These are phyloP conservation scores for grape (Vitis vinifera) DNA, from an alignment of 164 flowering plant species.

Conservation along the genomic window ASM3070453v1 NC_081822.1:3335001-3335500, in stretches of 20 bases:
- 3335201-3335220: conserved; percentile 57
- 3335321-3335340: conserved; percentile 5
- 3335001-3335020: conserved; percentile 84
- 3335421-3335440: too few relatives aligned
- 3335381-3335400: too few relatives aligned
- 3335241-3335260: conserved; percentile 38
- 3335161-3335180: conserved; percentile 81
- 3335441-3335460: too few relatives aligned
- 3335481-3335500: too few relatives aligned
- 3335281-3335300: conserved; percentile 55
- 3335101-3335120: conserved; percentile 75
- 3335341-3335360: conserved; percentile 30
- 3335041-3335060: conserved; percentile 64
- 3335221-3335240: conserved; percentile 34
- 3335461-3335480: too few relatives aligned
- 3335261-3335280: conserved; percentile 41
- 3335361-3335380: too few relatives aligned
- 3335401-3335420: too few relatives aligned
- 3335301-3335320: conserved; percentile 62
- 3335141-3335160: conserved; percentile 92
- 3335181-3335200: conserved; percentile 74
- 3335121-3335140: conserved; percentile 73
- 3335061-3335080: conserved; percentile 81
- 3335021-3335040: conserved; percentile 59
- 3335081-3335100: conserved; percentile 81